Evolutionary conservation across 139 green algal species (phyloP).

Genomic region (Volvox africanus): DNA sequence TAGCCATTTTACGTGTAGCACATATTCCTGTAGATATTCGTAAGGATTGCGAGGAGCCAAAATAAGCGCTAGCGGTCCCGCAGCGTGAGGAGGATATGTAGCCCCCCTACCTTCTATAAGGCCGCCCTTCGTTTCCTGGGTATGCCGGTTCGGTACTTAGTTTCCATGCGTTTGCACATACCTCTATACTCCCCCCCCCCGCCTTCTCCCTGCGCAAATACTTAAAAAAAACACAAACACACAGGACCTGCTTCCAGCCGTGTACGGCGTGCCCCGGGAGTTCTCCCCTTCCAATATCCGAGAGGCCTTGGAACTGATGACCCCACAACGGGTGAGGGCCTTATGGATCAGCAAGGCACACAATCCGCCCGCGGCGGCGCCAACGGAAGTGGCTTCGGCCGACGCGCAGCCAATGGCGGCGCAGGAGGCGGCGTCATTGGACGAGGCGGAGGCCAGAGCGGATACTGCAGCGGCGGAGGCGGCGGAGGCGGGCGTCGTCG

Average conservation of each 20-base stretch:
- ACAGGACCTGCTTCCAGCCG: conserved; percentile 78
- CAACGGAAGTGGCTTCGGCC: no score
- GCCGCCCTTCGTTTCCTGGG: no score
- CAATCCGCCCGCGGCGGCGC: background rate
- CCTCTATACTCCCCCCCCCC: no score
- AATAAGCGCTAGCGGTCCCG: no score
- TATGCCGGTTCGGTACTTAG: no score
- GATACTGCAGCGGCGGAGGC: background rate
- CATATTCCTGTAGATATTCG: no score
- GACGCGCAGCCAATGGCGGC: background rate
- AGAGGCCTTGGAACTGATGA: conserved; percentile 74
- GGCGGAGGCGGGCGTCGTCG: background rate
- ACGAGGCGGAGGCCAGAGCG: background rate
- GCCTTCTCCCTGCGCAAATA: no score
- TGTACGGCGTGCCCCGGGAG: conserved; percentile 67
- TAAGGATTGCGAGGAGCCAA: no score
- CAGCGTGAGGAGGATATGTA: no score
- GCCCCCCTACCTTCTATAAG: no score
- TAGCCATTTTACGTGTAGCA: no score
- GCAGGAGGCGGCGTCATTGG: background rate
- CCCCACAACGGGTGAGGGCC: conserved; percentile 69
- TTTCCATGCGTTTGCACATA: no score
- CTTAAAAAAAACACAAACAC: background rate
- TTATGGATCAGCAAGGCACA: conserved; percentile 84
- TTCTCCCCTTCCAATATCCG: conserved; percentile 78